These are phyloP conservation scores for Oryza brachyantha DNA, from an alignment of 176 grass and related monocot genomes.

Conservation along the genomic window DNA sequence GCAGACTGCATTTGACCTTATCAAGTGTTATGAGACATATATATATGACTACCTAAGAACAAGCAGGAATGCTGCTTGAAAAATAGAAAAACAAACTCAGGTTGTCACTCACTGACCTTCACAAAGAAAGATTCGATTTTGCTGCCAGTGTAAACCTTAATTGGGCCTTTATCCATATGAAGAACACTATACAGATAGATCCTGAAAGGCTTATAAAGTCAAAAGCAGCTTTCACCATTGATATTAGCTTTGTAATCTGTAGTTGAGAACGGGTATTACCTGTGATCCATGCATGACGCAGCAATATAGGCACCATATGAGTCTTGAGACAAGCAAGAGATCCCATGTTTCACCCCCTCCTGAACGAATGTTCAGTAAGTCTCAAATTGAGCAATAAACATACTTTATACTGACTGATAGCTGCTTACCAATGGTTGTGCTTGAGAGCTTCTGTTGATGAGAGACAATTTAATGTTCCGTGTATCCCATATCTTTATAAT, in stretches of 20 bases:
- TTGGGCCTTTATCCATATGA: constrained; percentile 72
- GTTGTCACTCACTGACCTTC: constrained; percentile 48
- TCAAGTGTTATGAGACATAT: constrained; percentile 7
- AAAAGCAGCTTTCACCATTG: neutral
- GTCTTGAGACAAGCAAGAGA: constrained; percentile 91
- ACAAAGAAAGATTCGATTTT: constrained; percentile 98
- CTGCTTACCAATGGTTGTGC: constrained; percentile 47
- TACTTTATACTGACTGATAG: neutral
- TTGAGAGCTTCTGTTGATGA: constrained; percentile 50
- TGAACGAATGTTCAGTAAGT: constrained; percentile 9
- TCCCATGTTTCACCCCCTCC: constrained; percentile 80
- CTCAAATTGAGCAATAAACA: neutral
- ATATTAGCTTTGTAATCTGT: neutral
- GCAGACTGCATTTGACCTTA: constrained; percentile 53
- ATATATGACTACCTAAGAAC: constrained; percentile 8
- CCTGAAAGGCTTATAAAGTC: constrained; percentile 42
- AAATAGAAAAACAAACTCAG: neutral
- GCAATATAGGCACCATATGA: constrained; percentile 61
- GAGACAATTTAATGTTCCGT: constrained; percentile 62
- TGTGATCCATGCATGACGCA: constrained; percentile 93
- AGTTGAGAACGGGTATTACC: constrained; percentile 31
- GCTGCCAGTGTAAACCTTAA: constrained; percentile 70
- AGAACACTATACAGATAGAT: constrained; percentile 91
- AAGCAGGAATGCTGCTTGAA: neutral
- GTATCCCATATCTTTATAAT: constrained; percentile 96